Base-by-base conservation (phyloP, 139 green algal genomes). In the Deuterostichococcus epilithicus region DNA sequence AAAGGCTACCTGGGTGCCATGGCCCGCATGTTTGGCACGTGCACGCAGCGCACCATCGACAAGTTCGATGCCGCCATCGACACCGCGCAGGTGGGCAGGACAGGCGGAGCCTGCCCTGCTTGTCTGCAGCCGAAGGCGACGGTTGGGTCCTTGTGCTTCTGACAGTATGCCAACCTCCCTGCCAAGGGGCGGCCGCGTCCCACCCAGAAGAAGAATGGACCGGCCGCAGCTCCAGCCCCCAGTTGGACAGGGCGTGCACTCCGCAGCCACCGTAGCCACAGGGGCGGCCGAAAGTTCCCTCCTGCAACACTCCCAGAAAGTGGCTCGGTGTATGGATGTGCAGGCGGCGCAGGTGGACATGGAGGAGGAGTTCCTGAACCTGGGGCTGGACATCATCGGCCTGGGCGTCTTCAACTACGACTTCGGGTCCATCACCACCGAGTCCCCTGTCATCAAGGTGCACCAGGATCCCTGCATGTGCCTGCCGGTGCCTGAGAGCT, bases 371-470 rank as follows among this genome's bases (percentile, higher is more conserved):
- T 99, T 97, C 78, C 88, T 97, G 42, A 95, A 81, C 74, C 82
- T 99, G 60, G 94, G 92, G 1, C 85, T 99, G 78, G 96, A 99
- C 81, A 99, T 99, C 86, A 99, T 99, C 75, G 96, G 96, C 0
- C 87, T 99, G 69, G 94, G 91, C 1, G 94, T 99, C 47, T 99
- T 99, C 88, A 99, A 99, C 88, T 98, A 97, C 81, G 92, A 99
- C 78, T 99, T 99, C 85, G 92, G 90, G 0, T 94, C 88, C 71
- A 94, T 98, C 83, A 98, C 82, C 18, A 81, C 60, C 0, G 92
- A 99, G 85, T 97, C 90, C 1, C 96, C 96, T 13, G 91, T 99
- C 47, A 98, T 99, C 87, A 91, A 97, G 88, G 87, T 80, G 28
- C 39, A 59, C 2, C 52, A 63, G 10, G 5, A 28, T 28, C 52